phyloP scores from a whole-genome alignment of 768 basidiomycete species.

The Coprinopsis strossmayeri region DNA sequence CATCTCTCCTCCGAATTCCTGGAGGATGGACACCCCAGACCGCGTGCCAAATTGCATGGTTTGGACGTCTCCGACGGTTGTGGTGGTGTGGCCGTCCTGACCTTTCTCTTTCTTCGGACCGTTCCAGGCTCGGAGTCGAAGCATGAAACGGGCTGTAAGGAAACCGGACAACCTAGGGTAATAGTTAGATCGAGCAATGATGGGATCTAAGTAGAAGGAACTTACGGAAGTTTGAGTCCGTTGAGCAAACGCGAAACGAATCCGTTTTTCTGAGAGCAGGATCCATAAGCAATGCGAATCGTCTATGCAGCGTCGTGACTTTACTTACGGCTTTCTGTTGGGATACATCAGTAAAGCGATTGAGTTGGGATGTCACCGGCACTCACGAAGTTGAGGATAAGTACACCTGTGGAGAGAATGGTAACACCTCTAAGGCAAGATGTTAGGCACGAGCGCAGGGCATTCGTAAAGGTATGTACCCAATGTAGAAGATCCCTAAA shows the following conservation, averaged over 20 bases:
- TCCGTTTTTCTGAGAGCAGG: neutral
- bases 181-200: neutral
- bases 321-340: neutral
- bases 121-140: neutral
- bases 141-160: slow-evolving; percentile 3
- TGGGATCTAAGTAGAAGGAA: neutral
- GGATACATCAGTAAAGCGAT: neutral
- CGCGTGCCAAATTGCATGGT: no score
- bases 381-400: slow-evolving; percentile 5
- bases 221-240: slow-evolving; percentile 1
- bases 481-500: neutral
- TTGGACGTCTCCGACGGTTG: no score
- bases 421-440: neutral
- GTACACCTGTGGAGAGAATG: neutral
- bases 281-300: neutral
- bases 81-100: no score
- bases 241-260: neutral
- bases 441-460: no score
- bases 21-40: no score
- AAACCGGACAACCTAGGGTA: neutral
- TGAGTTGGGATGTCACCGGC: neutral
- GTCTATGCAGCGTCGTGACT: neutral
- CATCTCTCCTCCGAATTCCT: no score
- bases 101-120: no score
- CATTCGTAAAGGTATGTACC: neutral